phyloP scores from a whole-genome alignment of 306 rosid genomes.

The Prunus fruticosa region DNA sequence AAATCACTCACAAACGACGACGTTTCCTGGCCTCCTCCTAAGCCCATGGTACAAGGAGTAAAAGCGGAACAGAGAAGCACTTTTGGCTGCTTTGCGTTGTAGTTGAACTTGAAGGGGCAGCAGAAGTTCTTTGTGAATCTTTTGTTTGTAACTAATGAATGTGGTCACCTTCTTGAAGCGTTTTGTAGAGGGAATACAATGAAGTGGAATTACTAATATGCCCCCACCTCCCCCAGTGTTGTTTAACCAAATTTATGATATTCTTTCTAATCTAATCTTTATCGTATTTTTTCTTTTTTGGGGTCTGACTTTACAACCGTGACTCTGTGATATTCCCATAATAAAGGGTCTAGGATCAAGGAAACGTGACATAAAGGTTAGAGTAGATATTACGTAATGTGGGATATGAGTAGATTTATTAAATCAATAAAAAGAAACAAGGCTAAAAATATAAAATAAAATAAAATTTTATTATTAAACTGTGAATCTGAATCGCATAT shows the following conservation, averaged over 20 bases:
- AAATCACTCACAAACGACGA: constrained; percentile 46
- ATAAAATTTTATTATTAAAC: too few relatives aligned
- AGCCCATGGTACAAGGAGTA: background rate
- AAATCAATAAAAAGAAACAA: background rate
- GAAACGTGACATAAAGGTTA: background rate
- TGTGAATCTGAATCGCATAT: too few relatives aligned
- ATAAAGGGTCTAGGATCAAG: background rate
- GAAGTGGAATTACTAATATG: background rate
- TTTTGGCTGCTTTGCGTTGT: too few relatives aligned
- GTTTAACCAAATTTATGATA: background rate
- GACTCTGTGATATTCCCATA: background rate
- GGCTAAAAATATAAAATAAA: too few relatives aligned
- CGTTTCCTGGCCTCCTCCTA: constrained; percentile 20
- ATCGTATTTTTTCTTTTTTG: background rate
- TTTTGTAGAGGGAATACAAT: background rate
- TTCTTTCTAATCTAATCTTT: background rate
- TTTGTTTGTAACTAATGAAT: background rate
- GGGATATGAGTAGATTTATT: background rate
- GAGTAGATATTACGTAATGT: background rate
- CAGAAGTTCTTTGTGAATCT: background rate
- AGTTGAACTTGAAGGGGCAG: too few relatives aligned
- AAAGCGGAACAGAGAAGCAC: background rate
- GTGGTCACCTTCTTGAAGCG: background rate
- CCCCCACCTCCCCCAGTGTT: background rate
- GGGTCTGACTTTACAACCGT: background rate